These are phyloP conservation scores for Corylus heterophylla DNA, from an alignment of 306 rosid species.

Conservation along the genomic window DNA sequence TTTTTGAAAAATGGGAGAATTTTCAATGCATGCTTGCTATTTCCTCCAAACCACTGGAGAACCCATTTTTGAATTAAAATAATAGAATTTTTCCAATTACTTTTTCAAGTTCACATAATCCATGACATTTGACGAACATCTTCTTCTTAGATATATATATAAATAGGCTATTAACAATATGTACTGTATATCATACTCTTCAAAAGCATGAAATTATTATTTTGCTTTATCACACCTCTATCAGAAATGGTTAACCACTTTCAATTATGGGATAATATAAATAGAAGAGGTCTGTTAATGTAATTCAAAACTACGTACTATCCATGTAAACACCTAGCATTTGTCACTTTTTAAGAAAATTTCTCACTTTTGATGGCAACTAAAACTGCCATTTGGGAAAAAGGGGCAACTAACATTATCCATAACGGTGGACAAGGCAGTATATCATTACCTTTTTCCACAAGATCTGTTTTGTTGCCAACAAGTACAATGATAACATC, in stretches of 20 bases:
- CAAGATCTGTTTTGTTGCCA: conserved; percentile 91
- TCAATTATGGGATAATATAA: background rate
- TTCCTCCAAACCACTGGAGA: background rate
- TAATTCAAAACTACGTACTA: background rate
- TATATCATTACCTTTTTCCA: conserved; percentile 71
- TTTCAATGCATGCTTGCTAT: background rate
- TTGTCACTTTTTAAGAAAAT: background rate
- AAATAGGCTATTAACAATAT: background rate
- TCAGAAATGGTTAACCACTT: background rate
- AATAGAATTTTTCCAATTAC: background rate
- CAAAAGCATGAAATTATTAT: background rate
- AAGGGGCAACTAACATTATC: background rate
- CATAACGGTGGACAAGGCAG: background rate
- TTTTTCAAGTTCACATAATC: background rate
- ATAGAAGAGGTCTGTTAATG: background rate
- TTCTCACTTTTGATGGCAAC: background rate
- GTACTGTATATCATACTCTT: background rate
- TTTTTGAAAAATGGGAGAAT: background rate
- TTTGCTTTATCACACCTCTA: background rate
- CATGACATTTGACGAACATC: background rate
- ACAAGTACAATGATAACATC: conserved; percentile 89
- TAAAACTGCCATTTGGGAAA: background rate
- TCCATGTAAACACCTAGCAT: background rate
- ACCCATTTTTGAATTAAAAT: background rate
- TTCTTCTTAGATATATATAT: background rate